These are phyloP conservation scores for Aureobasidium uvarum DNA, from an alignment of 2,329 filamentous ascomycete genomes.

Conservation along the genomic window DNA sequence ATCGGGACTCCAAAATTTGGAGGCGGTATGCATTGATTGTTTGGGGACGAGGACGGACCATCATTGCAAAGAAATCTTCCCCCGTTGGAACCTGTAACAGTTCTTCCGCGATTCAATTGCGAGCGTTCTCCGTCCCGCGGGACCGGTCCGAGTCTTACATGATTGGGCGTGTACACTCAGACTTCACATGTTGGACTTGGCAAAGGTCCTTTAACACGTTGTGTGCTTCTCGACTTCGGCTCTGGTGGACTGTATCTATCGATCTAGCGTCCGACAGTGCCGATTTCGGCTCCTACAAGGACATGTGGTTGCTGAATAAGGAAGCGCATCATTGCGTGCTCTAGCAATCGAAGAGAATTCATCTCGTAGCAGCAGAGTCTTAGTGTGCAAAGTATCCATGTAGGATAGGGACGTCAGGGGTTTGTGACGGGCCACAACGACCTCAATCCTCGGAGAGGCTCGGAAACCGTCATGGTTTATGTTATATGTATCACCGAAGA, in stretches of 20 bases:
- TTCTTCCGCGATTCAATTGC: slow-evolving; percentile 19
- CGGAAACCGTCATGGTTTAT: background rate
- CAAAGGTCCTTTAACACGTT: background rate
- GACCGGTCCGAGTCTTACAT: slow-evolving; percentile 4
- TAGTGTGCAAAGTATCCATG: background rate
- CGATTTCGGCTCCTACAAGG: slow-evolving; percentile 8
- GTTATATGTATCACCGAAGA: background rate
- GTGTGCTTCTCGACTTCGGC: background rate
- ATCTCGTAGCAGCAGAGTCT: background rate
- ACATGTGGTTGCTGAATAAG: background rate
- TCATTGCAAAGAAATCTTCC: background rate
- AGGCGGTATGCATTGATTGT: slow-evolving; percentile 19
- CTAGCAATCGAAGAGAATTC: background rate
- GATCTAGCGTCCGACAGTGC: slow-evolving; percentile 2
- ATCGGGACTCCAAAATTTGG: slow-evolving; percentile 5
- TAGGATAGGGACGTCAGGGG: background rate
- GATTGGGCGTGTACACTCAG: slow-evolving; percentile 12
- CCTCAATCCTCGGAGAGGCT: background rate
- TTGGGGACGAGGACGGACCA: slow-evolving; percentile 17
- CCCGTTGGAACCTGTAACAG: slow-evolving; percentile 10
- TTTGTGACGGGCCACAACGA: background rate
- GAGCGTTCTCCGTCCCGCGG: slow-evolving; percentile 21
- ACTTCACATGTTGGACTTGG: background rate
- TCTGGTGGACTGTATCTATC: background rate
- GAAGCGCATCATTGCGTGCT: slow-evolving; percentile 2